A percentile compares a stretch with the other conserved stretches of the same genome.
phyloP scores from a whole-genome alignment of 2,329 filamentous ascomycete genomes.

The Colletotrichum lupini region DNA sequence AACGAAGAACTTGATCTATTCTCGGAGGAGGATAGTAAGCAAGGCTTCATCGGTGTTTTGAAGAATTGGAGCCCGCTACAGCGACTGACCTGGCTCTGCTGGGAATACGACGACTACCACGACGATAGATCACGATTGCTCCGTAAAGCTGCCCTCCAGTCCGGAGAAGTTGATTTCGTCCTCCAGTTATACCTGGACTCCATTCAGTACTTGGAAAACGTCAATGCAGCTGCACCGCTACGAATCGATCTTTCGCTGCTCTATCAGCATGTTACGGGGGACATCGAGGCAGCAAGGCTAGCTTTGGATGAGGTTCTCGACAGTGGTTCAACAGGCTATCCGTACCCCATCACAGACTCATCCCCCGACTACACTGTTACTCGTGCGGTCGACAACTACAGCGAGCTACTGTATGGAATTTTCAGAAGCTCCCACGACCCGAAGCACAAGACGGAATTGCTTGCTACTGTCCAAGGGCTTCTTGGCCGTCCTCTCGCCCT shows the following conservation, averaged over 20 bases:
- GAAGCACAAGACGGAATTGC: slow-evolving; percentile 34
- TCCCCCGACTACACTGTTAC: slow-evolving; percentile 31
- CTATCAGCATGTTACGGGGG: slow-evolving; percentile 35
- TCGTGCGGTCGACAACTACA: slow-evolving; percentile 33
- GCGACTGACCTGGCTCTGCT: slow-evolving; percentile 42
- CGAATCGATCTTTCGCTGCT: slow-evolving; percentile 36
- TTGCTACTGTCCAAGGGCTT: slow-evolving; percentile 35
- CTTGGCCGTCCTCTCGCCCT: slow-evolving; percentile 36
- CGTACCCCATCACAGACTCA: slow-evolving; percentile 39
- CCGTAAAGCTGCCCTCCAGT: slow-evolving; percentile 34
- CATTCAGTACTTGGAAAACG: slow-evolving; percentile 41
- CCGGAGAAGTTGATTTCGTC: slow-evolving; percentile 39
- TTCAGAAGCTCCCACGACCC: slow-evolving; percentile 39
- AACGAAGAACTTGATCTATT: slow-evolving; percentile 37
- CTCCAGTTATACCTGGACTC: slow-evolving; percentile 39
- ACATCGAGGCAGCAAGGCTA: slow-evolving; percentile 33
- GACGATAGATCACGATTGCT: slow-evolving; percentile 18
- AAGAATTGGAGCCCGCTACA: slow-evolving; percentile 42
- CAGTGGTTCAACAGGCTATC: slow-evolving; percentile 36
- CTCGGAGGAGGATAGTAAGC: slow-evolving; percentile 29
- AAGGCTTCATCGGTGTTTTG: slow-evolving; percentile 34
- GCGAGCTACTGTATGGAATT: slow-evolving; percentile 37
- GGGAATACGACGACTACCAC: slow-evolving; percentile 32
- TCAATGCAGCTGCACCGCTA: slow-evolving; percentile 40
- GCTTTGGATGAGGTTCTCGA: slow-evolving; percentile 40